Base-by-base conservation (phyloP, 2,329 filamentous ascomycete genomes). In the Nectriaceae sp. region DNA sequence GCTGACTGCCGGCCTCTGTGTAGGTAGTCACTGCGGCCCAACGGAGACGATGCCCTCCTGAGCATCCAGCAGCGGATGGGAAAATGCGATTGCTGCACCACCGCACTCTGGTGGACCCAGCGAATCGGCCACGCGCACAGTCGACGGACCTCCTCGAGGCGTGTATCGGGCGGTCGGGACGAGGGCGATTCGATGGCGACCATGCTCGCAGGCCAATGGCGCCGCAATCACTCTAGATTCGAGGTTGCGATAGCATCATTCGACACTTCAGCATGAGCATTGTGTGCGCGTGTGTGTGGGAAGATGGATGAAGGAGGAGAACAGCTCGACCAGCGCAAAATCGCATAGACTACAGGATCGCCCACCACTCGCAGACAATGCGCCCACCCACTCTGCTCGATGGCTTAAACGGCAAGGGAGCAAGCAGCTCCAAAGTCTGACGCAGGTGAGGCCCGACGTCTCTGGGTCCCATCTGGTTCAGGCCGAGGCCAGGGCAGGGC, bases 151-250 rank as follows among this genome's bases (percentile, higher is more conserved):
- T 5, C 8, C 16, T 21, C 8, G 11, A 21, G 37, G 37, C 37
- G 37, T 21, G 26, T 42, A 39, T 50, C 49, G 42, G 36, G 39
- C 39, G 46, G 43, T 59, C 51, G 52, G 51, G 35, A 55, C 50
- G 50, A 52, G 47, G 53, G 57, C 48, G 49, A 47, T 46, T 37
- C 50, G 39, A 52, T 21, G 38, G 46, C 50, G 51, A 59, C 47
- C 57, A 56, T 60, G 50, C 50, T 57, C 47, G 38, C 46, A 49
- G 45, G 55, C 54, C 55, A 59, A 56, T 52, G 57, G 57, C 54
- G 50, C 49, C 38, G 50, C 50, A 54, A 33, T 38, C 41, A 43
- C 36, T 46, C 41, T 54, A 36, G 24, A 52, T 49, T 36, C 38
- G 49, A 42, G 18, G 45, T 42, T 44, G 50, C 54, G 43, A 46